Percentiles rank a stretch among this genome's conserved stretches.
phyloP scores from a whole-genome alignment of 179 eudicot species.

The Sideroxylon spinosum region DNA sequence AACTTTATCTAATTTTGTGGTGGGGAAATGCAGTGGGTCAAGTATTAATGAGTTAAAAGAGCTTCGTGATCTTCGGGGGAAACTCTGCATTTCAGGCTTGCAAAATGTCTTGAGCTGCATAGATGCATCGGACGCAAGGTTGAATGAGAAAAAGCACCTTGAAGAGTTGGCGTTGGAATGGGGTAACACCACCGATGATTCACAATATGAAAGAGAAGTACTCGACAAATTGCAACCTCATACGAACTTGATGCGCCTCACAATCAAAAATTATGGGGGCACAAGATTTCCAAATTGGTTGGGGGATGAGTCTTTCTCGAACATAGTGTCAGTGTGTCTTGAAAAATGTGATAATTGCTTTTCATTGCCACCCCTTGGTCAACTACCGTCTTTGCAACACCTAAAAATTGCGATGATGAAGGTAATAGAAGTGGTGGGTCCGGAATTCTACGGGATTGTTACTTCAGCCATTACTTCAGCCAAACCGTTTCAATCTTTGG shows the following conservation, averaged over 20 bases:
- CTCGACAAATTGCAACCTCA: conserved; percentile 11
- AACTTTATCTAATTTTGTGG: conserved; percentile 4
- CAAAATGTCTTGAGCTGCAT: not conserved
- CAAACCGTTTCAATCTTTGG: no score
- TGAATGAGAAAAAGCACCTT: conserved; percentile 12
- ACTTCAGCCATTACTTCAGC: no score
- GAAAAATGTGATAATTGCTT: not conserved
- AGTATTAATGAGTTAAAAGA: not conserved
- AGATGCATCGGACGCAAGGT: conserved; percentile 14
- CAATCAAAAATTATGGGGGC: conserved; percentile 8
- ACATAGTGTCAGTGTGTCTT: conserved; percentile 11
- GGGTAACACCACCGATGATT: not conserved
- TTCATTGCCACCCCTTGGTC: conserved; percentile 18
- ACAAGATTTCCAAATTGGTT: conserved; percentile 19
- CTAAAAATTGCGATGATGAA: not conserved
- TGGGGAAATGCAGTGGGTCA: not conserved
- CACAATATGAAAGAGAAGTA: not conserved
- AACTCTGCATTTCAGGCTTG: conserved; percentile 3
- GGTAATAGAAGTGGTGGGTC: conserved; percentile 1
- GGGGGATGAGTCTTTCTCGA: not conserved
- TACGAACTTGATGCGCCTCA: conserved; percentile 6
- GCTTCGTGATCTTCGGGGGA: not conserved
- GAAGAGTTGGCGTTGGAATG: conserved; percentile 2
- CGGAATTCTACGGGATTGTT: conserved; percentile 20
- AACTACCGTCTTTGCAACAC: conserved; percentile 10